Percentiles rank a stretch among this genome's conserved stretches.
phyloP scores from a whole-genome alignment of 805 yeast species.

The Lipomyces anomalus region DNA sequence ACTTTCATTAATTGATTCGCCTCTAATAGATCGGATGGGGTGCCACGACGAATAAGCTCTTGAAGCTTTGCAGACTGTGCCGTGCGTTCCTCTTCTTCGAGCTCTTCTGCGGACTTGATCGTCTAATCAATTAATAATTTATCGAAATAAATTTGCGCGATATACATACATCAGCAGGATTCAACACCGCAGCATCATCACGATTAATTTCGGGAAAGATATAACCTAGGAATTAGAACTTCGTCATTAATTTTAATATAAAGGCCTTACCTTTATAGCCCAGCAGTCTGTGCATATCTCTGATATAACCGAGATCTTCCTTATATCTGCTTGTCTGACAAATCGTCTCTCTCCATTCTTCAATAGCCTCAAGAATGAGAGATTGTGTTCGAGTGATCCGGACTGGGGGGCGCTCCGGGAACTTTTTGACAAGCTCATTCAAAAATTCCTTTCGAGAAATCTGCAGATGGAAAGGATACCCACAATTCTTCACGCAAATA shows the following conservation, averaged over 20 bases:
- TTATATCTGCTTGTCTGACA: conserved; percentile 85
- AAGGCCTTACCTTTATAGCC: conserved; percentile 55
- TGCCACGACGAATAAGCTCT: conserved; percentile 90
- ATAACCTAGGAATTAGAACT: conserved; percentile 44
- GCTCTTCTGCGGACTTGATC: conserved; percentile 73
- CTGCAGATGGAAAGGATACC: conserved; percentile 93
- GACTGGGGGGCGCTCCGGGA: conserved; percentile 91
- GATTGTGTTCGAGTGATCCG: conserved; percentile 78
- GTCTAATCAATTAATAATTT: conserved; percentile 39
- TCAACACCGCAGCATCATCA: conserved; percentile 89
- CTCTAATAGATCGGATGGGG: conserved; percentile 90
- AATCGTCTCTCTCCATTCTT: conserved; percentile 95
- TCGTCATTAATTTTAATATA: not conserved
- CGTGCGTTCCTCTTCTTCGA: conserved; percentile 84
- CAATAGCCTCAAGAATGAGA: conserved; percentile 79
- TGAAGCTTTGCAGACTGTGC: conserved; percentile 94
- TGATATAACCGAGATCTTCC: conserved; percentile 84
- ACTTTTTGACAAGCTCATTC: conserved; percentile 84
- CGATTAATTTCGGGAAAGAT: conserved; percentile 83
- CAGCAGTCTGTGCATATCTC: conserved; percentile 92
- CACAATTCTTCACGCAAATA: conserved; percentile 93
- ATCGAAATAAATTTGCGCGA: not conserved
- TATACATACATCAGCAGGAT: conserved; percentile 54
- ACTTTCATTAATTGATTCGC: conserved; percentile 96
- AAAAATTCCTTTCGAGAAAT: conserved; percentile 91